Conservation (phyloP, 768 basidiomycete genomes). For the Termitomyces sp. region DNA sequence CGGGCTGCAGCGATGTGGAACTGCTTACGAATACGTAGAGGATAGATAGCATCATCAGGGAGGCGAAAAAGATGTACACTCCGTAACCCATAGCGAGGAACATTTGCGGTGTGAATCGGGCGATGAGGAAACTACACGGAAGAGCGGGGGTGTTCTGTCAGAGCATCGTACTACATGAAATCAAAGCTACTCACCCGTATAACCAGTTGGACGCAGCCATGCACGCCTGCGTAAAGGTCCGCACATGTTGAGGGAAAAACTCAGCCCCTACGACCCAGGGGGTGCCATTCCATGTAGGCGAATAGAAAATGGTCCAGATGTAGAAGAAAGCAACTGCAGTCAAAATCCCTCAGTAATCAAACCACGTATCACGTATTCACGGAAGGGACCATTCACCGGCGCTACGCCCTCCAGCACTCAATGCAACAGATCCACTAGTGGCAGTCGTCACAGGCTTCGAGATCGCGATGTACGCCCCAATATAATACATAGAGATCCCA, state of each 20-base stretch:
- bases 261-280: conserved; percentile 42
- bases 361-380: conserved; percentile 1
- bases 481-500: conserved; percentile 36
- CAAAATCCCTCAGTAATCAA: neutral
- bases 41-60: conserved; percentile 28
- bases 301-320: conserved; percentile 33
- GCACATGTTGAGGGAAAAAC: conserved; percentile 37
- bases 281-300: conserved; percentile 39
- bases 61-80: conserved; percentile 33
- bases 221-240: conserved; percentile 32
- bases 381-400: conserved; percentile 18
- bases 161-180: neutral
- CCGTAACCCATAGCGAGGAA: conserved; percentile 31
- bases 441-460: conserved; percentile 20
- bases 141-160: neutral
- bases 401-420: conserved; percentile 24
- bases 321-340: conserved; percentile 29
- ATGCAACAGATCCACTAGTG: conserved; percentile 4
- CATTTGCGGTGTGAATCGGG: conserved; percentile 35
- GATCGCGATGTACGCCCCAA: conserved; percentile 39
- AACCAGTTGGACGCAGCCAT: conserved; percentile 33
- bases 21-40: conserved; percentile 27
- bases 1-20: too few relatives aligned
- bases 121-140: conserved; percentile 25
- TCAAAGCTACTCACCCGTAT: conserved; percentile 17